Conservation (phyloP, 345 rosid species). For the Xanthoceras sorbifolium region DNA sequence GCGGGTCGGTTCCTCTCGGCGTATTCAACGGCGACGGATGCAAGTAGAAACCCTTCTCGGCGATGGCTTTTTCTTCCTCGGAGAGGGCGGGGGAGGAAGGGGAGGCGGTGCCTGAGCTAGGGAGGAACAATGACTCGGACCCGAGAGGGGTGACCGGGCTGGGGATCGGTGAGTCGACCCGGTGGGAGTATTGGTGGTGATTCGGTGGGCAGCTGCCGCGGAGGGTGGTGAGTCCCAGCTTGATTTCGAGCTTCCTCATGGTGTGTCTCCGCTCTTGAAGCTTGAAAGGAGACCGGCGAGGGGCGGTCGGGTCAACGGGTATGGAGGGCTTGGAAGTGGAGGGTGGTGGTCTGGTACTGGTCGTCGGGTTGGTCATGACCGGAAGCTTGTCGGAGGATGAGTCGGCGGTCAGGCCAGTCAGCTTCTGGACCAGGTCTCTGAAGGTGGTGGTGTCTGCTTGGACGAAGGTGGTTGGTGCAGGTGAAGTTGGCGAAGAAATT, state of each 20-base stretch:
- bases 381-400: conserved; percentile 20
- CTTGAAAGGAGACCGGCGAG: conserved; percentile 47
- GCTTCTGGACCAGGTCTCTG: conserved; percentile 50
- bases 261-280: conserved; percentile 53
- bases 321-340: conserved; percentile 21
- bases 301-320: conserved; percentile 28
- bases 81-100: conserved; percentile 36
- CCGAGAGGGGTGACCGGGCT: conserved; percentile 50
- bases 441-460: conserved; percentile 49
- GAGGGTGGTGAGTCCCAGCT: conserved; percentile 34
- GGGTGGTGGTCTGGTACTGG: conserved; percentile 17
- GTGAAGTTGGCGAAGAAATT: conserved; percentile 23
- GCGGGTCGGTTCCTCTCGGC: conserved; percentile 28
- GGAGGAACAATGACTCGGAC: conserved; percentile 31
- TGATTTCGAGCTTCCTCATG: conserved; percentile 45
- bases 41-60: conserved; percentile 37
- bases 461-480: conserved; percentile 42
- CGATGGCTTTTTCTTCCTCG: conserved; percentile 41
- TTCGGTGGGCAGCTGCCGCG: conserved; percentile 9
- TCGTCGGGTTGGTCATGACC: not conserved
- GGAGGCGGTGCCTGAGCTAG: conserved; percentile 32
- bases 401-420: conserved; percentile 41
- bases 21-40: conserved; percentile 37
- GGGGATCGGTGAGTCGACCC: conserved; percentile 25
- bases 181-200: not conserved